Percentiles rank a stretch among this genome's conserved stretches.
These are phyloP conservation scores for Saposhnikovia divaricata DNA, from an alignment of 129 eudicot species.

Conservation along the genomic window DNA sequence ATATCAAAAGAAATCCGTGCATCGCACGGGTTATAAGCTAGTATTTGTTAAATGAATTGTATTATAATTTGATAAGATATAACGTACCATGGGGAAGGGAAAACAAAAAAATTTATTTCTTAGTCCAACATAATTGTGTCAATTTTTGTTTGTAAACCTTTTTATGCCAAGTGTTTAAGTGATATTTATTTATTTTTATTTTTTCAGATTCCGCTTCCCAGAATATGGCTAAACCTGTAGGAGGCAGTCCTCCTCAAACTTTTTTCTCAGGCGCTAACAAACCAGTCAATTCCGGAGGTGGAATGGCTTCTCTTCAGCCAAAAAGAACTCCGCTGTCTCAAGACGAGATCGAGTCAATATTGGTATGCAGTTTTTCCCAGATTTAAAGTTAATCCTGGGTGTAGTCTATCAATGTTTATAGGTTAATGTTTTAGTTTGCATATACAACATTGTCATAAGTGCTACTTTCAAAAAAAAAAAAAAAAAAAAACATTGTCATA, in stretches of 20 bases:
- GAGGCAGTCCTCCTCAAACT: slow-evolving; percentile 34
- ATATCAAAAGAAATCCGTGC: no score
- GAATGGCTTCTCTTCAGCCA: slow-evolving; percentile 94
- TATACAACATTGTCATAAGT: not conserved
- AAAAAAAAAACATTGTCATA: no score
- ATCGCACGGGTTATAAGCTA: no score
- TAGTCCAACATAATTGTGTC: not conserved
- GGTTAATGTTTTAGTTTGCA: not conserved
- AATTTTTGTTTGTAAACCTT: not conserved
- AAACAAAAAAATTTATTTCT: not conserved
- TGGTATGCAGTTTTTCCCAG: slow-evolving; percentile 35
- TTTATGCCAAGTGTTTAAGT: not conserved
- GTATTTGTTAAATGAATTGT: not conserved
- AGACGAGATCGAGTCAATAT: slow-evolving; percentile 78
- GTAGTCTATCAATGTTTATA: not conserved
- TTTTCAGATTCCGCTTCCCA: slow-evolving; percentile 48
- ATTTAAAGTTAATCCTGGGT: not conserved
- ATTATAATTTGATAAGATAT: not conserved
- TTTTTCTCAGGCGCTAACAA: slow-evolving; percentile 53
- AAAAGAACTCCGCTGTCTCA: slow-evolving; percentile 79
- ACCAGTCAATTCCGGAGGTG: slow-evolving; percentile 45
- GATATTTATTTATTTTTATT: slow-evolving; percentile 14
- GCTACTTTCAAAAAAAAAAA: no score
- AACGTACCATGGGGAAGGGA: not conserved
- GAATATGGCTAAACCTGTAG: slow-evolving; percentile 31